Evolutionary conservation across 2,329 filamentous ascomycete genomes (phyloP), one percentile per base, ranked within the genome.

Genomic region (Colletotrichum spaethianum): DNA sequence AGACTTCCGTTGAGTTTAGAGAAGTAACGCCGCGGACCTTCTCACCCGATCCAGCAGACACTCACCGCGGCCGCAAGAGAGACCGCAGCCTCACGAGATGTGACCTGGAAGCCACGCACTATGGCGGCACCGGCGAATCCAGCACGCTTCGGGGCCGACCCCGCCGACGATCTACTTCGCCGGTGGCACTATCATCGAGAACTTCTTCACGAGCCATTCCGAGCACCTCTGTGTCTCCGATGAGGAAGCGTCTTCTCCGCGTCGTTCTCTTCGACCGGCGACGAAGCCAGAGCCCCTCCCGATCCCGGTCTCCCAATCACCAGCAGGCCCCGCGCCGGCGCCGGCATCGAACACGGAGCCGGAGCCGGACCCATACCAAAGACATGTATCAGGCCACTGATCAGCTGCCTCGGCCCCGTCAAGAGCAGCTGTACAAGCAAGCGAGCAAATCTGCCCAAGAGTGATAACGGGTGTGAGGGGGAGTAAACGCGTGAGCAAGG

Each of bases 261-360:
- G 81, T 83, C 50, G 78, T 83, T 16, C 80, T 85, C 18, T 78
- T 83, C 6, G 80, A 82, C 38, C 79, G 79, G 42, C 82, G 84
- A 50, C 83, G 86, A 26, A 84, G 84, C 74, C 85, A 86, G 73
- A 84, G 83, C 70, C 83, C 83, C 14, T 85, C 83, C 16, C 78
- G 83, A 26, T 80, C 80, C 23, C 74, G 79, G 1, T 82, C 82
- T 7, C 81, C 81, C 3, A 75, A 79, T 33, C 79, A 78, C n/a
- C 77, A 80, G 74, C 77, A 77, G 36, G 74, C 75, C 20, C 75
- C 78, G 23, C 68, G 75, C 52, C 79, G 81, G 28, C 81, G 81
- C 57, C 80, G 80, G n/a, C 80, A 82, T 71, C 77, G 82, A 63
- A 82, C 82, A 16, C 79, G 82, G 64, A 84, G 82, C 76, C 78